A percentile compares a stretch with the other conserved stretches of the same genome.
These are phyloP conservation scores for Gynochthodes officinalis DNA, from an alignment of 257 asterid species.

Conservation along the genomic window DNA sequence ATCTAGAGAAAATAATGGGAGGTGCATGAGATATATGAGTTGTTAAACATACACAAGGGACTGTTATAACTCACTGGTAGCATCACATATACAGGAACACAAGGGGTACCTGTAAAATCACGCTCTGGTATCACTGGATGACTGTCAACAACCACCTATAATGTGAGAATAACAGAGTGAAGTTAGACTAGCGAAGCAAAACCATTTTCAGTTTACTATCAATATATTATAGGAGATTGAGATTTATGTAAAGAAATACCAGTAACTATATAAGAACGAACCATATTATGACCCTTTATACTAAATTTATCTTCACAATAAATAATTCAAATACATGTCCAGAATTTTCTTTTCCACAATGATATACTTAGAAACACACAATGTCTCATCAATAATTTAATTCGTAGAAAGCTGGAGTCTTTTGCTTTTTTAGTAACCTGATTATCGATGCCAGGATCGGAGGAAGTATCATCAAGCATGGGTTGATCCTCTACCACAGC, in stretches of 20 bases:
- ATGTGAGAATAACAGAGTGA: not conserved
- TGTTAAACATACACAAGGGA: slow-evolving; percentile 5
- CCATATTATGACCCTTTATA: not conserved
- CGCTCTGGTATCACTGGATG: slow-evolving; percentile 40
- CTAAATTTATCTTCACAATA: not conserved
- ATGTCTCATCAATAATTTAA: not conserved
- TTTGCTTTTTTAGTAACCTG: not conserved
- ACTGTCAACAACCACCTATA: slow-evolving; percentile 16
- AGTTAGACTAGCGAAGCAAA: not conserved
- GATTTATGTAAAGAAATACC: too few species aligned
- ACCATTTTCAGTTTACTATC: not conserved
- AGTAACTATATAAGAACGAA: not conserved
- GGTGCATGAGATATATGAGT: not conserved
- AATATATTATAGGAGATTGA: too few species aligned
- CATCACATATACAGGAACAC: slow-evolving; percentile 69
- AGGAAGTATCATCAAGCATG: not conserved
- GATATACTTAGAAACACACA: not conserved
- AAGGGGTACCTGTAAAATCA: slow-evolving; percentile 62
- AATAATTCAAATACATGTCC: not conserved
- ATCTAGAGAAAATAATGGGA: too few species aligned
- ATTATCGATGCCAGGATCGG: not conserved
- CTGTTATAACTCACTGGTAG: slow-evolving; percentile 58
- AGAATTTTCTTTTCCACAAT: not conserved
- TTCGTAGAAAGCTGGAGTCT: not conserved
- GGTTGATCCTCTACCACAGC: slow-evolving; percentile 4